These are phyloP conservation scores for Trichothecium sympodiale DNA, from an alignment of 2,329 filamentous ascomycete species.

Conservation along the genomic window DNA sequence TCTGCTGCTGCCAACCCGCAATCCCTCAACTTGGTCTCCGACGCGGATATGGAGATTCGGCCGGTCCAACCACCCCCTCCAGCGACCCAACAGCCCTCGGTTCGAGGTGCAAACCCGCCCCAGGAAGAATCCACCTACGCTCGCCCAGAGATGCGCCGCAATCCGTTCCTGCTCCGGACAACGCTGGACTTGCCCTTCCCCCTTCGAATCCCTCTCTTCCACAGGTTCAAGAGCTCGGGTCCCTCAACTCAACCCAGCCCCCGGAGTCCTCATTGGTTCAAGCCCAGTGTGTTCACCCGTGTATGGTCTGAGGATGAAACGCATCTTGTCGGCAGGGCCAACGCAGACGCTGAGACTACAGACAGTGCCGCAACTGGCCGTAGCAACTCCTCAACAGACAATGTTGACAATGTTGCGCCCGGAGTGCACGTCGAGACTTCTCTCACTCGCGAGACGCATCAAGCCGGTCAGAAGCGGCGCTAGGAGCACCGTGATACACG, in stretches of 20 bases:
- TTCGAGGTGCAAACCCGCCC: too few relatives aligned
- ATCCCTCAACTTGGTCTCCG: conserved; percentile 5
- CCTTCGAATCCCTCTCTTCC: conserved; percentile 3
- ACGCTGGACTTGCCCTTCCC: conserved; percentile 15
- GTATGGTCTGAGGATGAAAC: conserved; percentile 15
- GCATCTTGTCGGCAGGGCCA: not conserved
- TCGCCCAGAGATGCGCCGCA: conserved; percentile 10
- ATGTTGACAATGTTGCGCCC: too few relatives aligned
- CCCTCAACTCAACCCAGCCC: not conserved
- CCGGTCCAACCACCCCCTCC: conserved; percentile 2
- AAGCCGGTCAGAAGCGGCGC: conserved; percentile 6
- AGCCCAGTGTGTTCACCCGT: conserved; percentile 9
- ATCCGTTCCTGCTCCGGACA: conserved; percentile 24
- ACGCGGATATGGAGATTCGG: conserved; percentile 3
- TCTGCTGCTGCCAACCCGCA: conserved; percentile 1
- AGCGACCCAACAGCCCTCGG: conserved; percentile 1
- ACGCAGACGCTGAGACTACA: too few relatives aligned
- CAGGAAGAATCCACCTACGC: too few relatives aligned
- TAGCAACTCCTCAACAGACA: too few relatives aligned
- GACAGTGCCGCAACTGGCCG: too few relatives aligned
- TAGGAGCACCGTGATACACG: not conserved
- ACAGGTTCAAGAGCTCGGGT: conserved; percentile 5
- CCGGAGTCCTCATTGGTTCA: not conserved
- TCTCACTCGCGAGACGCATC: conserved; percentile 13
- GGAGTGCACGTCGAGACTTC: conserved; percentile 14